Evolutionary conservation across 108 stramenopile species (phyloP).

Genomic region (Nitzschia sp.): DNA sequence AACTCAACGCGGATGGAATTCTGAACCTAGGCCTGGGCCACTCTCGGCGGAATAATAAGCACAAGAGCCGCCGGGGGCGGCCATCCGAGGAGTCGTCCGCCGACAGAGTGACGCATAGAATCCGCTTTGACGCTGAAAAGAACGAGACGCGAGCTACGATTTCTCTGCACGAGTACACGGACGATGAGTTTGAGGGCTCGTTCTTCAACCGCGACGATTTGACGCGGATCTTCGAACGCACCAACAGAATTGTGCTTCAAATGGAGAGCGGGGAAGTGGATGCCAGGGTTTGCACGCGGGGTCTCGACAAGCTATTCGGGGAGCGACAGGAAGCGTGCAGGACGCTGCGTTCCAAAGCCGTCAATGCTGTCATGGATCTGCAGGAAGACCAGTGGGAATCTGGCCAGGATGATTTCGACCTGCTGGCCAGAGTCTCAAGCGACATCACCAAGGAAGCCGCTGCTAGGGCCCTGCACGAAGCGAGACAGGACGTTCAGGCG

Average conservation of each 20-base stretch:
- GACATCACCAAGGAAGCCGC: not conserved
- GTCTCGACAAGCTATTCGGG: conserved; percentile 4
- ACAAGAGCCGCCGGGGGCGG: not conserved
- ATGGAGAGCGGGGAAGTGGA: conserved; percentile 1
- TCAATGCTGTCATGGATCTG: conserved; percentile 10
- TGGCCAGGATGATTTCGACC: not conserved
- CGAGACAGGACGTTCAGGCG: not conserved
- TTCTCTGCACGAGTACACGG: not conserved
- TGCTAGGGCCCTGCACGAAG: not conserved
- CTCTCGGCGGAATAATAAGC: not conserved
- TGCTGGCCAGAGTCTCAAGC: not conserved
- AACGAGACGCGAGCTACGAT: not conserved
- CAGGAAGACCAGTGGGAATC: conserved; percentile 14
- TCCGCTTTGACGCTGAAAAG: not conserved
- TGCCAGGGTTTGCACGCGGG: conserved; percentile 1
- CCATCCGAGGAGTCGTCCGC: not conserved
- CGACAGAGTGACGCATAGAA: not conserved
- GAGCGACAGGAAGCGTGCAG: not conserved
- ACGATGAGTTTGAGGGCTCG: not conserved
- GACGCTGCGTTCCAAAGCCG: not conserved
- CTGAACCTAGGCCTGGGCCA: not conserved
- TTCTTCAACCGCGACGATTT: not conserved
- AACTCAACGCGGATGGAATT: not conserved
- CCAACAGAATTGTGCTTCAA: not conserved
- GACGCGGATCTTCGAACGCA: not conserved